These are phyloP conservation scores for Globisporangium spiculum DNA, from an alignment of 352 stramenopile species.

Conservation along the genomic window DNA sequence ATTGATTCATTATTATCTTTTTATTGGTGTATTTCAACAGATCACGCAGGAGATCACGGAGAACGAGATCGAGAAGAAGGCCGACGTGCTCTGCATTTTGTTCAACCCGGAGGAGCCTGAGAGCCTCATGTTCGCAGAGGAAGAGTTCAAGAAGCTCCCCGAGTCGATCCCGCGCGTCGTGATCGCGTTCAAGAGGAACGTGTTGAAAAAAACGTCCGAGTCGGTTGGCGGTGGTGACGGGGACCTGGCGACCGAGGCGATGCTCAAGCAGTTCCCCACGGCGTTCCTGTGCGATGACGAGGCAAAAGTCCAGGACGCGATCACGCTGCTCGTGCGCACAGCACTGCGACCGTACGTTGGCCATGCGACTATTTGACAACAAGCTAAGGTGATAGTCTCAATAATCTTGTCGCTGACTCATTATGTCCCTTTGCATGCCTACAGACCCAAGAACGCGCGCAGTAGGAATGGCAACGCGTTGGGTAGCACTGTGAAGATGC, in stretches of 20 bases:
- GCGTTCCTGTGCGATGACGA: constrained; percentile 42
- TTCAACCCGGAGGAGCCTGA: constrained; percentile 52
- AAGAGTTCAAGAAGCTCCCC: constrained; percentile 53
- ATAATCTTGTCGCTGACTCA: not conserved
- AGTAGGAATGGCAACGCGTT: constrained; percentile 34
- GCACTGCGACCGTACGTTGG: constrained; percentile 51
- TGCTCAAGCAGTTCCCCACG: constrained; percentile 46
- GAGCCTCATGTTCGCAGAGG: constrained; percentile 45
- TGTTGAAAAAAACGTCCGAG: constrained; percentile 9
- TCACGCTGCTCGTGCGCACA: constrained; percentile 40
- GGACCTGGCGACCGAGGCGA: constrained; percentile 46
- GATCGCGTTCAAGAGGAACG: constrained; percentile 43
- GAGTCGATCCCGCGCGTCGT: constrained; percentile 55
- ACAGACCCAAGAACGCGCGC: constrained; percentile 48
- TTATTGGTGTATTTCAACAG: constrained; percentile 20
- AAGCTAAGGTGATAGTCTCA: not conserved
- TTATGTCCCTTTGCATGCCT: not conserved
- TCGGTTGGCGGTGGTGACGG: not conserved
- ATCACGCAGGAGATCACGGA: constrained; percentile 61
- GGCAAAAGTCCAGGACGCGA: constrained; percentile 32
- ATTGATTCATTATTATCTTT: not conserved
- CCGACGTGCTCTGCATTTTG: constrained; percentile 70
- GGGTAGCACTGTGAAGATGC: constrained; percentile 15
- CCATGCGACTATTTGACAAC: not conserved
- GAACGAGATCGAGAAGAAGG: constrained; percentile 65